A percentile compares a stretch with the other conserved stretches of the same genome.
These are phyloP conservation scores for Albizia julibrissin DNA, from an alignment of 306 rosid genomes.

Conservation along the genomic window DNA sequence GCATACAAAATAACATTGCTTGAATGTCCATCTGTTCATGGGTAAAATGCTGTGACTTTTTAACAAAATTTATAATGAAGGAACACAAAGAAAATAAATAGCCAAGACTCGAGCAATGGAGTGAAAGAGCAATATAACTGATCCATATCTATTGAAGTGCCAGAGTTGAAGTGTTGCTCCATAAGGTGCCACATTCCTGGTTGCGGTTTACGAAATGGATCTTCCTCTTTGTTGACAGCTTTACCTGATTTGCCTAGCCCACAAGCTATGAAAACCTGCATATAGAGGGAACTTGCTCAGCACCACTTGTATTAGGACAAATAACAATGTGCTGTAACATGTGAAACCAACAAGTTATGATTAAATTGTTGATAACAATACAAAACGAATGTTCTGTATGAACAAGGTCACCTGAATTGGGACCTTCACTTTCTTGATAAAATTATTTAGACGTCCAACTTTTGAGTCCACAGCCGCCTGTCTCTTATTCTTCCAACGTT, in stretches of 20 bases:
- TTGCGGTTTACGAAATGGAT: conserved; percentile 84
- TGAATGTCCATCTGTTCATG: conserved; percentile 1
- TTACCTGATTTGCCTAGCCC: conserved; percentile 58
- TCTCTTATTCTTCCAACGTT: conserved; percentile 91
- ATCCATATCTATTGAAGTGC: conserved; percentile 72
- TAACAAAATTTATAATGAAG: conserved; percentile 9
- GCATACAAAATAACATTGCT: conserved; percentile 30
- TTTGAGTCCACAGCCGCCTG: conserved; percentile 93
- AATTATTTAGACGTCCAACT: conserved; percentile 82
- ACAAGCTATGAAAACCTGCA: conserved; percentile 92
- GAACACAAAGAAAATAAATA: conserved; percentile 6
- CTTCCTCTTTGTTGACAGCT: conserved; percentile 48
- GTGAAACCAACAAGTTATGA: conserved; percentile 13
- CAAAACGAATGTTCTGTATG: conserved; percentile 23
- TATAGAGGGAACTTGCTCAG: conserved; percentile 19
- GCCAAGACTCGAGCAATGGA: conserved; percentile 16
- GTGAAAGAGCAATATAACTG: conserved; percentile 56
- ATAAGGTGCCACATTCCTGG: conserved; percentile 91
- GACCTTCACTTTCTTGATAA: conserved; percentile 70
- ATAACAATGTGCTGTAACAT: background rate
- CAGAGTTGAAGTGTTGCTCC: conserved; percentile 83
- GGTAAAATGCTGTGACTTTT: conserved; percentile 3
- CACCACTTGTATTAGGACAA: background rate
- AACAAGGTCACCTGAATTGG: conserved; percentile 77
- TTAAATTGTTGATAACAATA: conserved; percentile 5